Base-by-base conservation (phyloP, 1,139 yeast genomes). In the Suhomyces ambrosiae region DNA sequence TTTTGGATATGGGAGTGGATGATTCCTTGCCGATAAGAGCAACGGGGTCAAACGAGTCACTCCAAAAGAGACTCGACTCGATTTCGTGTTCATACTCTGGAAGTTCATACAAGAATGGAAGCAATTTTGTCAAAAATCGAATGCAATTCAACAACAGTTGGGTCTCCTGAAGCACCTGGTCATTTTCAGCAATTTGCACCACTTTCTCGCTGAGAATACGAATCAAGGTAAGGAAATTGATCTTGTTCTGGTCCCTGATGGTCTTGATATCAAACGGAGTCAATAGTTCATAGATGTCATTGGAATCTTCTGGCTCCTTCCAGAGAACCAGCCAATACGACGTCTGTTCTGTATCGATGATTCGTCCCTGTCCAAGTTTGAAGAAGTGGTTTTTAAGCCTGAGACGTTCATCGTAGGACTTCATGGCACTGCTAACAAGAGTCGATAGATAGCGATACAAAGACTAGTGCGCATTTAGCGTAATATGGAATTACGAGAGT, bases 71-170 rank as follows among this genome's bases (percentile, higher is more conserved):
- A n/a, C 61, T 54, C 14, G 64, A 62, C 29, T 76, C 76, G 1
- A 74, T 61, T 1, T 67, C 58, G 5, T 48, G 49, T 2, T 46
- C 48, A 39, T 70, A 62, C 13, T 63, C 66, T 1, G 63, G 62
- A 16, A 63, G 52, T 52, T 82, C 96, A 51, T 76, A 86, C 9
- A 85, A 53, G 41, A 79, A 75, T 0, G 97, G 97, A 12, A 86
- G 46, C 3, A 86, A 40, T 39, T 80, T 74, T 1, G 89, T 79
- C 31, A 90, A 59, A 7, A 85, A 60, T 23, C 96, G 71, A 10
- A 83, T 54, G 49, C 89, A 81, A 46, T 82, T 84, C 29, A 86
- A 60, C 11, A 77, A 43, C 23, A 42, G 44, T 2, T 27, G 21
- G 23, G 38, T 18, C 7, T 26, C 19, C 5, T 22, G 30, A 13